Percentiles rank a stretch among this genome's conserved stretches.
Conservation (phyloP, 257 asterid genomes). For the Petunia secreta region DNA sequence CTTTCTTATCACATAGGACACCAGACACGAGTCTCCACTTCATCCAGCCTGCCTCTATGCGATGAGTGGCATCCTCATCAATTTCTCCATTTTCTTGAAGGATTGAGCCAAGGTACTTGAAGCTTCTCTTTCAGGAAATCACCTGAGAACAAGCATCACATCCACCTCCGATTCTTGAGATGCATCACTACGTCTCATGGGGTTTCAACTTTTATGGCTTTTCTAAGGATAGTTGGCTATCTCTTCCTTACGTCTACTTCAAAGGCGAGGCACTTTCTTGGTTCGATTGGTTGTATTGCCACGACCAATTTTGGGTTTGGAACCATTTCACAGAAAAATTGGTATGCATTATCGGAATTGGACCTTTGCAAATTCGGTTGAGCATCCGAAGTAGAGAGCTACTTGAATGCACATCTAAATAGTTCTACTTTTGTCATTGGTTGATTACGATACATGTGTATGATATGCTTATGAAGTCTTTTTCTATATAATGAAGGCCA, state of each 20-base stretch:
- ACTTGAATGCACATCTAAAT: background rate
- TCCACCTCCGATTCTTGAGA: too few relatives aligned
- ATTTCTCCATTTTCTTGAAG: too few relatives aligned
- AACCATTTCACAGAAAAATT: background rate
- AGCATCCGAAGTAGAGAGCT: background rate
- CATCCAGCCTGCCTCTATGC: too few relatives aligned
- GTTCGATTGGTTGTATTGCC: background rate
- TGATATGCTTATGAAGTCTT: background rate
- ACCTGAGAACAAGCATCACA: too few relatives aligned
- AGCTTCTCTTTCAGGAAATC: too few relatives aligned
- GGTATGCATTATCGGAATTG: too few relatives aligned
- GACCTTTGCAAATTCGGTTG: too few relatives aligned
- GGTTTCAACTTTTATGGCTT: background rate
- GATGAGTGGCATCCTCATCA: too few relatives aligned
- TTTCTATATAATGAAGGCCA: constrained; percentile 36
- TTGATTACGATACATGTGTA: background rate
- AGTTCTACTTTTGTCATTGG: background rate
- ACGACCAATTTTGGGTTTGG: background rate
- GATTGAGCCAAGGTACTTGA: too few relatives aligned
- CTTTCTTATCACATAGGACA: too few relatives aligned
- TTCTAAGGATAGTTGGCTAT: background rate
- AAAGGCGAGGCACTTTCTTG: background rate
- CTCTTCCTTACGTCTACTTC: background rate
- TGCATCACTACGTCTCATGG: too few relatives aligned
- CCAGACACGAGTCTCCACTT: too few relatives aligned